Conservation (phyloP, 805 yeast species). For the Zygoascus flipseniorum region DNA sequence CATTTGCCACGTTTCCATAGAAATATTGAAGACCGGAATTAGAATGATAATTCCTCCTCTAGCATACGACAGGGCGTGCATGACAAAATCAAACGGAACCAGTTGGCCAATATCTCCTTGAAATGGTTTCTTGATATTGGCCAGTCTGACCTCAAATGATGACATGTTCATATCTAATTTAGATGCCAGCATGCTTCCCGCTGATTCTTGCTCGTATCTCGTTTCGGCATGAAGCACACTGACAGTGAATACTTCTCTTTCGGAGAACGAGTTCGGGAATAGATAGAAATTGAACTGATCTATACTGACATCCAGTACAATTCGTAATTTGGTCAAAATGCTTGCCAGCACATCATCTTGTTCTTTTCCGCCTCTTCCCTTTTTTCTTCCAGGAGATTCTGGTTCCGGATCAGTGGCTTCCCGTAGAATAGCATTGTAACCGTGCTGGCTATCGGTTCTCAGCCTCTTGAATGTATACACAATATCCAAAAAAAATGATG, state of each 20-base stretch:
- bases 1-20: slow-evolving; percentile 69
- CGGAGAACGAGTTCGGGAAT: slow-evolving; percentile 76
- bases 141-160: slow-evolving; percentile 59
- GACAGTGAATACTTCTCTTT: slow-evolving; percentile 60
- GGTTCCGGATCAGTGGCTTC: slow-evolving; percentile 39
- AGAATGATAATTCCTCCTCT: slow-evolving; percentile 73
- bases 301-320: slow-evolving; percentile 56
- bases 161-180: slow-evolving; percentile 52
- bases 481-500: slow-evolving; percentile 74
- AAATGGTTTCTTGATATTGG: slow-evolving; percentile 44
- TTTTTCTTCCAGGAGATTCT: slow-evolving; percentile 20
- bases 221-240: slow-evolving; percentile 22
- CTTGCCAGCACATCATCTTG: slow-evolving; percentile 10
- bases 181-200: slow-evolving; percentile 37
- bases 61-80: slow-evolving; percentile 44
- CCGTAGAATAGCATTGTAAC: slow-evolving; percentile 66
- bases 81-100: slow-evolving; percentile 47
- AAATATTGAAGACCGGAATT: slow-evolving; percentile 65
- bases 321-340: slow-evolving; percentile 36
- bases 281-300: slow-evolving; percentile 50
- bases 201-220: slow-evolving; percentile 23
- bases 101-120: slow-evolving; percentile 41
- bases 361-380: background rate
- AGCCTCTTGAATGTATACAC: slow-evolving; percentile 61
- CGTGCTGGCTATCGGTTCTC: slow-evolving; percentile 59